Evolutionary conservation across 1,139 yeast genomes (phyloP), one percentile per base, ranked within the genome.

Genomic region (Candida sp.): DNA sequence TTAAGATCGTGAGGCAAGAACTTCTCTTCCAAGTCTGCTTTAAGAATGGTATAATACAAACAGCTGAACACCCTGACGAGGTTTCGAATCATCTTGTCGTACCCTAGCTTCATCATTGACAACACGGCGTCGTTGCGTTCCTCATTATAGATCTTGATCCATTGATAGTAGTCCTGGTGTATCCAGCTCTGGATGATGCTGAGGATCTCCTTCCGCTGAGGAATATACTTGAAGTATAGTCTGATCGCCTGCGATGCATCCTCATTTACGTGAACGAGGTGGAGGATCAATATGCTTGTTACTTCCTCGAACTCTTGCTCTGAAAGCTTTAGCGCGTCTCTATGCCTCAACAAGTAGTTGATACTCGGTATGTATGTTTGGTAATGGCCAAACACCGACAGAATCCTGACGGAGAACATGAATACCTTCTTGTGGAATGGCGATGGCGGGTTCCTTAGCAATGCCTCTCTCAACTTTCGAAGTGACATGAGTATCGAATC

Each of bases 331-430:
- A 49, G 47, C 59, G 40, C 41, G 5, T 12, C 11, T 42, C 58
- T 55, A 1, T 54, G 54, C 6, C 49, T 53, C 22, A 83, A 62
- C 9, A 83, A 62, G 56, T 74, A 77, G 40, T 64, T 64, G 6
- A 83, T 77, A 46, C 85, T 72, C 1, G 89, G 88, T 1, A 84
- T 55, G 57, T 83, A 85, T 0, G 88, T 80, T 54, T 83, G 85
- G 57, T 81, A 79, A 55, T 81, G 82, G 3, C 84, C 84, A 4
- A 77, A 63, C 4, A 74, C 67, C 0, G 81, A 66, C 0, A 85
- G 67, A 3, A 81, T 68, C 44, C 85, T 62, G 4, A 80, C 70
- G 0, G 87, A 83, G 49, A 74, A 77, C 42, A 84, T 53, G 56
- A 75, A 81, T n/a, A 84, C 87, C 17, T 69, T 62, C 46, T 72